Evolutionary conservation across 768 basidiomycete genomes (phyloP), one percentile per base, ranked within the genome.

Genomic region (Lyophyllum atratum): DNA sequence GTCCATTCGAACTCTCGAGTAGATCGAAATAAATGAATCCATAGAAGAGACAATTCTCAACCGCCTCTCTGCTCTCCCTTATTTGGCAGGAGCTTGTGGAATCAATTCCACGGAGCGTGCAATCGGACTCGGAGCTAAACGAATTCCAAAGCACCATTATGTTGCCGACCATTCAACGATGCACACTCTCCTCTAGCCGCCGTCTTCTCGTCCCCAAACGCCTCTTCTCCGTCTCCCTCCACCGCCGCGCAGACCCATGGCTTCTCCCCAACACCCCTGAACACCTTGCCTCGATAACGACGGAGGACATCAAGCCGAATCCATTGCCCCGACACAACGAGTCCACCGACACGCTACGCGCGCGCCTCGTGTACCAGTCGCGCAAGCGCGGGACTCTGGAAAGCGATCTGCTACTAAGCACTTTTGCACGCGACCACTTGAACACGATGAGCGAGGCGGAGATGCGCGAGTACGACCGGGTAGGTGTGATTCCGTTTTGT

Each of bases 371-470:
- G 11, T 99, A 98, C 72, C 95, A 98, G 75, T 89, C 89, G 11
- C 81, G 96, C 64, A 99, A 99, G 71, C 84, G 96, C 21, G 96
- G 96, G 10, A 98, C 92, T 31, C 78, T 98, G 54, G 97, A 99
- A 80, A 89, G 85, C 58, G 97, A 98, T 71, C 79, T 98, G 53
- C 74, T 99, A 45, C 73, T 98, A 61, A 91, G 90, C 75, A 98
- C 96, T 1, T 99, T 97, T 73, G 95, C 95, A 19, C 80, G 85
- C 62, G 92, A 96, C 64, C 68, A 86, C 59, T 72, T 98, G 59
- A 58, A 64, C 5, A 58, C 63, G 9, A 95, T 98, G 95, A 70
- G 64, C 28, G 80, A 81, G 53, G 77, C 69, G 11, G 89, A 98
- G 73, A 70, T 99, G 76, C 79, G 74, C 60, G 90, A 96, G 74